Percentiles rank a stretch among this genome's conserved stretches.
Evolutionary conservation across 352 stramenopile species (phyloP).

Genomic region (Phytopythium cucurbitacearum): DNA sequence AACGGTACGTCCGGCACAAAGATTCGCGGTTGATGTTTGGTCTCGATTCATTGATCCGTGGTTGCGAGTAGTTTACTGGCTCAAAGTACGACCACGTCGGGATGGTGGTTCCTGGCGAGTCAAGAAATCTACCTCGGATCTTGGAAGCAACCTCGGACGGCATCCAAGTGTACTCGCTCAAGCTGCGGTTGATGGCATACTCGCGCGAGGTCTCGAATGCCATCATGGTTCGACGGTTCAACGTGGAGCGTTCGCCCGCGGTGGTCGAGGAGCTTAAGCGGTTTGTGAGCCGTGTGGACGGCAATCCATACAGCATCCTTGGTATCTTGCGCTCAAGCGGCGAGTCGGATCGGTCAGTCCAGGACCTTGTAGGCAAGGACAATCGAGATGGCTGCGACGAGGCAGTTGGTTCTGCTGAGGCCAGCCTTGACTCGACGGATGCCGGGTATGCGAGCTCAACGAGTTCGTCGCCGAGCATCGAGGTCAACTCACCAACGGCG

Average conservation of each 20-base stretch:
- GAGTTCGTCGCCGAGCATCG: constrained; percentile 13
- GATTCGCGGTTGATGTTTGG: not conserved
- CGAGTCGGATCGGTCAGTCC: constrained; percentile 36
- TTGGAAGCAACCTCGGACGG: constrained; percentile 78
- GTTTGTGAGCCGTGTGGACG: constrained; percentile 69
- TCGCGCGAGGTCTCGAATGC: constrained; percentile 72
- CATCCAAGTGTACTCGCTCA: constrained; percentile 79
- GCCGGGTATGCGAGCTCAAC: constrained; percentile 11
- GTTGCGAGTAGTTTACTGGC: constrained; percentile 50
- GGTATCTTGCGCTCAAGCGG: constrained; percentile 54
- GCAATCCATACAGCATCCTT: constrained; percentile 83
- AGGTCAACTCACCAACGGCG: constrained; percentile 5
- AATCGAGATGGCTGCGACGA: not conserved
- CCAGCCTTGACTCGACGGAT: not conserved
- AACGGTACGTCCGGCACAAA: constrained; percentile 33
- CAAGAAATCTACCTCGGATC: constrained; percentile 55
- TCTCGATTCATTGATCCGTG: not conserved
- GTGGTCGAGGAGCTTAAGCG: constrained; percentile 31
- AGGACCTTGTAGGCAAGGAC: not conserved
- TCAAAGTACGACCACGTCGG: constrained; percentile 79
- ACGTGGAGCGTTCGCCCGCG: constrained; percentile 33
- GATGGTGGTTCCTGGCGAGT: constrained; percentile 70
- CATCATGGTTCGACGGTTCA: constrained; percentile 69
- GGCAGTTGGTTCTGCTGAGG: not conserved
- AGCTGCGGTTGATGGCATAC: constrained; percentile 74